Percentiles rank a stretch among this genome's conserved stretches.
phyloP scores from a whole-genome alignment of 345 rosid species.

The Heritiera littoralis region DNA sequence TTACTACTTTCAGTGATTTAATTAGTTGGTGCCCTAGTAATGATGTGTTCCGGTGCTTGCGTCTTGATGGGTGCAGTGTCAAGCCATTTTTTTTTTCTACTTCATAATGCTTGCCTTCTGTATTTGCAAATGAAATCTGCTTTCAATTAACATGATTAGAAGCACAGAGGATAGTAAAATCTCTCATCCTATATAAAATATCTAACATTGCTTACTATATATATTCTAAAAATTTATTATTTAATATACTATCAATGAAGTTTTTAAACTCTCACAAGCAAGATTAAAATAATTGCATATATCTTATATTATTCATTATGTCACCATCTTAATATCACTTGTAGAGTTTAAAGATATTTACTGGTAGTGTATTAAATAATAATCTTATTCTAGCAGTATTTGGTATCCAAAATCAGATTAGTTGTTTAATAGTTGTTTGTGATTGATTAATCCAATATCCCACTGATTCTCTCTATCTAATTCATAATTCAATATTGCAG shows the following conservation, averaged over 20 bases:
- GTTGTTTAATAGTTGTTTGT: neutral
- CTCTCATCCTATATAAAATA: neutral
- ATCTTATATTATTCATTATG: no score
- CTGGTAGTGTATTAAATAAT: no score
- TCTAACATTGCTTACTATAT: no score
- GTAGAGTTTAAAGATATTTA: no score
- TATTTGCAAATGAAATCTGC: neutral
- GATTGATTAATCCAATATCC: neutral
- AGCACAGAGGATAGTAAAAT: neutral
- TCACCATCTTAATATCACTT: no score
- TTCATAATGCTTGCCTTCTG: neutral
- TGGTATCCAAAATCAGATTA: neutral
- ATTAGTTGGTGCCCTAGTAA: neutral
- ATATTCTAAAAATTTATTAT: no score
- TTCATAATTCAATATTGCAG: neutral
- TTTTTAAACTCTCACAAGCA: no score
- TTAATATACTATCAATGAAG: no score
- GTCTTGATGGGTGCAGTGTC: neutral
- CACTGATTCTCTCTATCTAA: neutral
- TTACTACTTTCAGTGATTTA: neutral
- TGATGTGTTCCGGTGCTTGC: neutral
- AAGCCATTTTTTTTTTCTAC: neutral
- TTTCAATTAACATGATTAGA: neutral
- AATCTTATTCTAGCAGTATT: no score
- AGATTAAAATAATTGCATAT: no score